Evolutionary conservation across 768 basidiomycete species (phyloP).

Genomic region (Leccinum truebloodii): DNA sequence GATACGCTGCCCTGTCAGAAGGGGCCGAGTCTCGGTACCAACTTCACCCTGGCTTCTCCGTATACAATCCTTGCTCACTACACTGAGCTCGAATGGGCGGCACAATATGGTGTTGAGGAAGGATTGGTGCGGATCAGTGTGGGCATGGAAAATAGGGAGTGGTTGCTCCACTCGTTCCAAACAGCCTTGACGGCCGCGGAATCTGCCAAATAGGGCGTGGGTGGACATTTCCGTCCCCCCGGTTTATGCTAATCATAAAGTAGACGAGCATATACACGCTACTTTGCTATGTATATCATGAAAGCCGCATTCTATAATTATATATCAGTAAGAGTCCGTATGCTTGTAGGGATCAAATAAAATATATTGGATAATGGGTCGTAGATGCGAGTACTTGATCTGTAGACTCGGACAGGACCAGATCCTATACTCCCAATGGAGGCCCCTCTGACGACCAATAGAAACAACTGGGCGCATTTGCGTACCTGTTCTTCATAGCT

Average conservation of each 20-base stretch:
- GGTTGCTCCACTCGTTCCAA: slow-evolving; percentile 58
- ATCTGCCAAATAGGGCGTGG: slow-evolving; percentile 19
- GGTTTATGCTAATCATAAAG: too few species aligned
- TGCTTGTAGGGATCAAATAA: too few species aligned
- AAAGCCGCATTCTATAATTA: too few species aligned
- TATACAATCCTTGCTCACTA: slow-evolving; percentile 94
- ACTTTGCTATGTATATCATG: too few species aligned
- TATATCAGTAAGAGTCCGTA: too few species aligned
- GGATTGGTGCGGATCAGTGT: slow-evolving; percentile 86
- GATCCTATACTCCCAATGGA: too few species aligned
- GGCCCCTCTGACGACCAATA: too few species aligned
- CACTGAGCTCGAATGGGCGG: slow-evolving; percentile 89
- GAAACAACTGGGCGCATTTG: not conserved
- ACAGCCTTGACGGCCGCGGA: slow-evolving; percentile 77
- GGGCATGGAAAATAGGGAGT: slow-evolving; percentile 77
- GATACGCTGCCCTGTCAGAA: slow-evolving; percentile 83
- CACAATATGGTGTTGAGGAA: slow-evolving; percentile 78
- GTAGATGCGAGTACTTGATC: too few species aligned
- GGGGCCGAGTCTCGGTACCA: slow-evolving; percentile 91
- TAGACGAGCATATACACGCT: too few species aligned
- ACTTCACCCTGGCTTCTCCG: slow-evolving; percentile 93
- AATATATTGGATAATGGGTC: too few species aligned
- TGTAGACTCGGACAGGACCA: too few species aligned
- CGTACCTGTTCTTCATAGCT: slow-evolving; percentile 94
- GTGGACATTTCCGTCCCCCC: too few species aligned